Conservation (phyloP, 768 basidiomycete genomes). For the Hericium rajendrae region DNA sequence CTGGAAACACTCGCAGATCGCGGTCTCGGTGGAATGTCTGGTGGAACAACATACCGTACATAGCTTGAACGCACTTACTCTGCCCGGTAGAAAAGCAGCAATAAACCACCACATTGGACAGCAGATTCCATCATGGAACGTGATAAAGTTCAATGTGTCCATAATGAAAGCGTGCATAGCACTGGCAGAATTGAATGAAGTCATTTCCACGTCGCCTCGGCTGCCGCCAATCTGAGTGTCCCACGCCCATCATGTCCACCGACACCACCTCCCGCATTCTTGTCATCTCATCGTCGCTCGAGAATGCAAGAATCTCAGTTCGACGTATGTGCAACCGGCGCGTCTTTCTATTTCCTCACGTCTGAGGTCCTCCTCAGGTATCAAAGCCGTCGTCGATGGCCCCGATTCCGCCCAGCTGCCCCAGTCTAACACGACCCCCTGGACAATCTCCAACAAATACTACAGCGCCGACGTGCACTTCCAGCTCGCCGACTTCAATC, state of each 20-base stretch:
- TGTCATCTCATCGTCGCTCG: constrained; percentile 18
- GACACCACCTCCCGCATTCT: constrained; percentile 12
- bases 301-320: constrained; percentile 16
- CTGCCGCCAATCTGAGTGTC: too few relatives aligned
- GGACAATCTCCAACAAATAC: constrained; percentile 75
- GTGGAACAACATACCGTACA: too few relatives aligned
- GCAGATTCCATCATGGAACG: too few relatives aligned
- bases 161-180: not conserved
- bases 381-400: constrained; percentile 15
- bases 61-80: too few relatives aligned
- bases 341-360: not conserved
- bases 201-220: not conserved
- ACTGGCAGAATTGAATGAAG: not conserved
- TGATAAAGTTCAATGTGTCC: too few relatives aligned
- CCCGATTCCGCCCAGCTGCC: constrained; percentile 4
- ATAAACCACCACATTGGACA: too few relatives aligned
- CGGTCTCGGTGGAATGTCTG: not conserved
- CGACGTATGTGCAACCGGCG: constrained; percentile 16
- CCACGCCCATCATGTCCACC: not conserved
- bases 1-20: not conserved
- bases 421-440: constrained; percentile 34
- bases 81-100: too few relatives aligned
- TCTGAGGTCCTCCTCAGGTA: constrained; percentile 13
- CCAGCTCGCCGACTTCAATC: constrained; percentile 36
- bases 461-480: constrained; percentile 74